These are phyloP conservation scores for Phytophthora meadii DNA, from an alignment of 352 stramenopile genomes.

Conservation along the genomic window DNA sequence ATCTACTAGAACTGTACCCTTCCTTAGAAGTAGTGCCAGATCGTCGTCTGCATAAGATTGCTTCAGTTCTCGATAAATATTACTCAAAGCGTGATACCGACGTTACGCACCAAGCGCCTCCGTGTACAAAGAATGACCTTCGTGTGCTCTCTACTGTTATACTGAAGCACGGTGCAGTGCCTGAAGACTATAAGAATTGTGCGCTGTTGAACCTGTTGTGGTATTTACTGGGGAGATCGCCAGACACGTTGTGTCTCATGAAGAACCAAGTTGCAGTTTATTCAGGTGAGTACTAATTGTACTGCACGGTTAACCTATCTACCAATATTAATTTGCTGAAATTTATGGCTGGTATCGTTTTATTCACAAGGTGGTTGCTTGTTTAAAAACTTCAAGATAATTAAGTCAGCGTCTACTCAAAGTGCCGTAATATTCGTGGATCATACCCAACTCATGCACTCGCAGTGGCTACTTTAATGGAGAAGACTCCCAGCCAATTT, in stretches of 20 bases:
- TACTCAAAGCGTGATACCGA: neutral
- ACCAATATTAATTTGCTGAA: neutral
- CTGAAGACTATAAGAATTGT: too few relatives aligned
- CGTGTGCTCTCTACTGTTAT: too few relatives aligned
- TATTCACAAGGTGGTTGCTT: neutral
- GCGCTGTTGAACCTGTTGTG: too few relatives aligned
- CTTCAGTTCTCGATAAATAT: neutral
- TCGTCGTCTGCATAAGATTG: neutral
- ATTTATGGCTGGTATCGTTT: neutral
- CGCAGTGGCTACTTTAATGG: neutral
- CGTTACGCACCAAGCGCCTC: too few relatives aligned
- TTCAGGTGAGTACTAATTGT: too few relatives aligned
- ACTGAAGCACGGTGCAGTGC: too few relatives aligned
- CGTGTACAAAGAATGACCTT: too few relatives aligned
- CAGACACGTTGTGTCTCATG: too few relatives aligned
- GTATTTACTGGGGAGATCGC: too few relatives aligned
- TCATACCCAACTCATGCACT: neutral
- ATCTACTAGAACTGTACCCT: neutral
- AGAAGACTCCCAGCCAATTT: constrained; percentile 3
- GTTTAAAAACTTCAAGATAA: neutral
- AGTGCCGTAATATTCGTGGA: too few relatives aligned
- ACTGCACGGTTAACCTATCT: too few relatives aligned
- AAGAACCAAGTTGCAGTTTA: too few relatives aligned
- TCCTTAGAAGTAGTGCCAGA: neutral
- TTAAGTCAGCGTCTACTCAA: neutral